Conservation (phyloP, 257 asterid genomes). For the Paulownia fortunei region DNA sequence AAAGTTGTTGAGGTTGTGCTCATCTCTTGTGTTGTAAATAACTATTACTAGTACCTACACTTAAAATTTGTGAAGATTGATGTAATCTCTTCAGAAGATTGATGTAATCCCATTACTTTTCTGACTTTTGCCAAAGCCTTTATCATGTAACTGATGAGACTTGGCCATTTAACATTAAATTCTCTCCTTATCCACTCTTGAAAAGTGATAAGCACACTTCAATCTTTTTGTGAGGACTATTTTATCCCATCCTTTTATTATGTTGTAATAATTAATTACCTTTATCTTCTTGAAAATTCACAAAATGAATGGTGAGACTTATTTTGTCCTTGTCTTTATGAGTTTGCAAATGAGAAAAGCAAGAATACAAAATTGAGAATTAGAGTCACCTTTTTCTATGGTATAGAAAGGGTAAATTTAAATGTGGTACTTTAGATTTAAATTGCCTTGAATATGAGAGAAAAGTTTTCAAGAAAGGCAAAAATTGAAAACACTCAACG, state of each 20-base stretch:
- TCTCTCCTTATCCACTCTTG: conserved; percentile 16
- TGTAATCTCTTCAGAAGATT: conserved; percentile 7
- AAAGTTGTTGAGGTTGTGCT: background rate
- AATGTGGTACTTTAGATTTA: background rate
- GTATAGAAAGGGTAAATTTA: background rate
- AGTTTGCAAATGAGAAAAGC: background rate
- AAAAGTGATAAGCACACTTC: conserved; percentile 8
- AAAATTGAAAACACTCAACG: too few relatives aligned
- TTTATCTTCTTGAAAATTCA: background rate
- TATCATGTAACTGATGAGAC: background rate
- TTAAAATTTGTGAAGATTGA: background rate
- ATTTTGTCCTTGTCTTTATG: background rate
- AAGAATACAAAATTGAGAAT: too few relatives aligned
- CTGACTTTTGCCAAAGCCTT: background rate
- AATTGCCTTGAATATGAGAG: too few relatives aligned
- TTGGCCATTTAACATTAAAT: background rate
- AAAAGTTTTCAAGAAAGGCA: too few relatives aligned
- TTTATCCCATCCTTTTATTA: conserved; percentile 2
- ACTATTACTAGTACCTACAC: background rate
- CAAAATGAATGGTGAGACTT: background rate
- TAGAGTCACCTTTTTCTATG: too few relatives aligned
- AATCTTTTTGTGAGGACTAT: background rate
- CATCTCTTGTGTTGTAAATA: background rate
- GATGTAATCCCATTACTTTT: conserved; percentile 19
- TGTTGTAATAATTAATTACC: background rate